These are phyloP conservation scores for Plasmodium falciparum DNA, from an alignment of 169 alveolate species.

Conservation along the genomic window DNA sequence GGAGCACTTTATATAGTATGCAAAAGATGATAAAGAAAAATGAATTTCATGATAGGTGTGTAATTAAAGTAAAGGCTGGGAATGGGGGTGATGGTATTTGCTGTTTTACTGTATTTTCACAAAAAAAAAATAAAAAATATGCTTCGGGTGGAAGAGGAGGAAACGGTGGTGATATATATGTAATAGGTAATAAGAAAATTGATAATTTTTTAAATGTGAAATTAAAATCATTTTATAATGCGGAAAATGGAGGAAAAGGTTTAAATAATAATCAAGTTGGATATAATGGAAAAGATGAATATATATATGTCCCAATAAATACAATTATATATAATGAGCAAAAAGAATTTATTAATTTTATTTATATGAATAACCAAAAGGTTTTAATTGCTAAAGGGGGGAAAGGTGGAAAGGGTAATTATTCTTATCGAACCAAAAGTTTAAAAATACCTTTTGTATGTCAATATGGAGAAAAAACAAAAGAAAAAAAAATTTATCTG, in stretches of 20 bases:
- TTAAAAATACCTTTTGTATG: slow-evolving; percentile 76
- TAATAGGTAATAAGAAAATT: slow-evolving; percentile 83
- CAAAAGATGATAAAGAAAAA: slow-evolving; percentile 70
- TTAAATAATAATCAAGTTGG: slow-evolving; percentile 81
- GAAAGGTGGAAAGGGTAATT: slow-evolving; percentile 93
- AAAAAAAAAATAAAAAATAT: slow-evolving; percentile 89
- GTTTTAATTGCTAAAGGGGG: slow-evolving; percentile 92
- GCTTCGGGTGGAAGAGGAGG: slow-evolving; percentile 97
- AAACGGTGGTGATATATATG: slow-evolving; percentile 92
- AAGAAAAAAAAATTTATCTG: slow-evolving; percentile 61
- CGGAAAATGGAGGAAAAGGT: slow-evolving; percentile 89
- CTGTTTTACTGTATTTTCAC: slow-evolving; percentile 83
- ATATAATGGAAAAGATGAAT: slow-evolving; percentile 89
- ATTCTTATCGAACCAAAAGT: slow-evolving; percentile 82
- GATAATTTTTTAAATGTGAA: slow-evolving; percentile 84
- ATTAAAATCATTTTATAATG: slow-evolving; percentile 82
- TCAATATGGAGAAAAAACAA: slow-evolving; percentile 77
- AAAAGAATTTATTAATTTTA: slow-evolving; percentile 72
- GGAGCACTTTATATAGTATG: slow-evolving; percentile 14
- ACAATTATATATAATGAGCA: slow-evolving; percentile 88
- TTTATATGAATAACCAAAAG: slow-evolving; percentile 79
- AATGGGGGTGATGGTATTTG: slow-evolving; percentile 92
- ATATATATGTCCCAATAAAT: slow-evolving; percentile 90
- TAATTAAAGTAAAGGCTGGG: slow-evolving; percentile 87
- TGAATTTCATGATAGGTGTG: slow-evolving; percentile 82